These are phyloP conservation scores for Emericellopsis cladophorae DNA, from an alignment of 2,329 filamentous ascomycete species.

Conservation along the genomic window DNA sequence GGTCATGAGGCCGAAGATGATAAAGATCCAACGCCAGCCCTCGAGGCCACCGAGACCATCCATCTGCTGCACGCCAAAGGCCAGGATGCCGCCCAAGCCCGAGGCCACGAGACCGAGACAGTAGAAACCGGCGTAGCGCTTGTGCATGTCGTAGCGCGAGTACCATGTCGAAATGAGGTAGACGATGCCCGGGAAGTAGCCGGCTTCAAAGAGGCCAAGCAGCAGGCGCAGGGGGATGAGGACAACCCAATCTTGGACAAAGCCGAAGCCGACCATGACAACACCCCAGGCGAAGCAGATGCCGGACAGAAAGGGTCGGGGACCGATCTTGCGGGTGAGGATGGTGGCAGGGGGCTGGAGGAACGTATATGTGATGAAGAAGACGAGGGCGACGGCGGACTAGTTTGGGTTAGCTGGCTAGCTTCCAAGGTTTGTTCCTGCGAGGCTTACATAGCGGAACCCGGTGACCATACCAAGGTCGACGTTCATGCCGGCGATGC, in stretches of 20 bases:
- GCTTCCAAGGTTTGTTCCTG: constrained; percentile 3
- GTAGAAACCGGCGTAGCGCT: constrained; percentile 23
- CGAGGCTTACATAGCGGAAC: constrained; percentile 26
- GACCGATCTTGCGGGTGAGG: constrained; percentile 18
- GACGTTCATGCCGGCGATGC: constrained; percentile 25
- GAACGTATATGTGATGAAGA: constrained; percentile 3
- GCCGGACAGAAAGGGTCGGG: constrained; percentile 18
- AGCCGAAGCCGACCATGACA: constrained; percentile 35
- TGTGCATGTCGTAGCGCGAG: constrained; percentile 37
- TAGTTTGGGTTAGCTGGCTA: too few species aligned
- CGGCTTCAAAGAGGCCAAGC: constrained; percentile 36
- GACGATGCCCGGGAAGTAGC: constrained; percentile 1
- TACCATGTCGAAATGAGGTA: constrained; percentile 23
- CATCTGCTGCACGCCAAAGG: constrained; percentile 24
- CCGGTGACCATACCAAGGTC: constrained; percentile 28
- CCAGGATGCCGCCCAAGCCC: constrained; percentile 12
- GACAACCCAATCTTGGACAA: constrained; percentile 32
- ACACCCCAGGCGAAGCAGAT: constrained; percentile 27
- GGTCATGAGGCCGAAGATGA: constrained; percentile 25
- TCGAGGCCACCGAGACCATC: constrained; percentile 12
- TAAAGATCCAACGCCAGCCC: constrained; percentile 24
- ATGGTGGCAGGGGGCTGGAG: constrained; percentile 6
- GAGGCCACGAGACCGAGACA: constrained; percentile 24
- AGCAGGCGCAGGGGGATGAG: constrained; percentile 33
- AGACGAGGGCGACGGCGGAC: background rate